Base-by-base conservation (phyloP, 2,329 filamentous ascomycete species). In the Aspergillus aculeatus region DNA sequence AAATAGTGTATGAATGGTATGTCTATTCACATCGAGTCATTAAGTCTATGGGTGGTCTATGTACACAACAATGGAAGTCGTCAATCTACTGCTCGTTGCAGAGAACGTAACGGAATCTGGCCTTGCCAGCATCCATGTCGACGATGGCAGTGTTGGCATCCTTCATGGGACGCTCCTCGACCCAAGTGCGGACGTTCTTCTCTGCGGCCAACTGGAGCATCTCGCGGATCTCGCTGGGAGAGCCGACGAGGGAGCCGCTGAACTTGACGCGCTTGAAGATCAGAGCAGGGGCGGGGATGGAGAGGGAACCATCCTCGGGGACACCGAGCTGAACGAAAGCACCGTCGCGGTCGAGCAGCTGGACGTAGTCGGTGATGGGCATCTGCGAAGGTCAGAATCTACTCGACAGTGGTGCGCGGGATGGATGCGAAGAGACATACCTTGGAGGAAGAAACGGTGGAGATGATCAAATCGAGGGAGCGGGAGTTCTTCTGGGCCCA, bases 321-420 rank as follows among this genome's bases (percentile, higher is more conserved):
- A 81, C 81, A 58, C 87, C 88, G 47, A 91, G 80, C 72, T 89
- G 86, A 50, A 89, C 81, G 58, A 89, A 84, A 12, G 78, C 79
- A 14, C 87, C 86, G 44, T 83, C 80, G 7, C 78, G 75, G 48
- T 80, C 76, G 41, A 89, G 77, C 1, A 90, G 80, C 19, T 73
- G 63, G 29, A 90, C 78, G 71, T 89, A 90, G 35, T 83, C 76
- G 53, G 73, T 72, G n/a, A 89, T 69, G 3, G 86, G 86, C 85
- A 90, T 87, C 61, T 68, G 19, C 6, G 10, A 2, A 55, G 9
- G 31, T 62, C 47, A 62, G 60, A 1, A 32, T 4, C 19, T 7
- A 11, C 16, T 26, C n/a, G 10, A 26, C 11, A n/a, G 3, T 12
- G 11, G 32, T 29, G 9, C 6, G 4, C 35, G 5, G 11, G 6